Percentiles rank a stretch among this genome's conserved stretches.
phyloP scores from a whole-genome alignment of 805 yeast genomes.

The Yarrowia sp. region DNA sequence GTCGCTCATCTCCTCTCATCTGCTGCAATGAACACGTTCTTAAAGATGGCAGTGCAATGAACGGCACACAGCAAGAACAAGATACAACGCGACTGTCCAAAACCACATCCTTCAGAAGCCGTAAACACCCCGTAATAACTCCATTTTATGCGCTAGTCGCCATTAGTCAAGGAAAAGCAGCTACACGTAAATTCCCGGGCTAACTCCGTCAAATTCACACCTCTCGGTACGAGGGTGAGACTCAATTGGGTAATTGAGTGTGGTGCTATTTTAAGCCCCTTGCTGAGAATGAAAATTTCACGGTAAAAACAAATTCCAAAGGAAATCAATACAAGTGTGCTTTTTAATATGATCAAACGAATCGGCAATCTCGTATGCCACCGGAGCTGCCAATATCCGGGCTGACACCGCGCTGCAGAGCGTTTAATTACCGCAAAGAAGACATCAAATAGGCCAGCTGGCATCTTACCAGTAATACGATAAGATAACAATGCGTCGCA shows the following conservation, averaged over 20 bases:
- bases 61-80: too few relatives aligned
- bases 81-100: too few relatives aligned
- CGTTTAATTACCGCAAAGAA: neutral
- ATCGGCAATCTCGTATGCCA: too few relatives aligned
- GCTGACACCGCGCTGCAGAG: slow-evolving; percentile 1
- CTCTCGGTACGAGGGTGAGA: neutral
- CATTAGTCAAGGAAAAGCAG: neutral
- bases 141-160: too few relatives aligned
- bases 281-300: neutral
- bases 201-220: slow-evolving; percentile 28
- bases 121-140: too few relatives aligned
- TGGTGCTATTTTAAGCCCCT: slow-evolving; percentile 16
- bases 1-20: too few relatives aligned
- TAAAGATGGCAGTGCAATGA: too few relatives aligned
- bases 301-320: slow-evolving; percentile 3
- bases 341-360: too few relatives aligned
- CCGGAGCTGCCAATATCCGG: too few relatives aligned
- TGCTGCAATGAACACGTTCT: too few relatives aligned
- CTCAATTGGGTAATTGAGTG: neutral
- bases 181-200: neutral
- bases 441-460: slow-evolving; percentile 10
- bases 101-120: too few relatives aligned
- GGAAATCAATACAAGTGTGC: neutral
- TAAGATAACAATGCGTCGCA: slow-evolving; percentile 28
- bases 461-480: slow-evolving; percentile 11